A percentile compares a stretch with the other conserved stretches of the same genome.
These are phyloP conservation scores for Globisporangium cystogenes DNA, from an alignment of 352 stramenopile species.

Conservation along the genomic window DNA sequence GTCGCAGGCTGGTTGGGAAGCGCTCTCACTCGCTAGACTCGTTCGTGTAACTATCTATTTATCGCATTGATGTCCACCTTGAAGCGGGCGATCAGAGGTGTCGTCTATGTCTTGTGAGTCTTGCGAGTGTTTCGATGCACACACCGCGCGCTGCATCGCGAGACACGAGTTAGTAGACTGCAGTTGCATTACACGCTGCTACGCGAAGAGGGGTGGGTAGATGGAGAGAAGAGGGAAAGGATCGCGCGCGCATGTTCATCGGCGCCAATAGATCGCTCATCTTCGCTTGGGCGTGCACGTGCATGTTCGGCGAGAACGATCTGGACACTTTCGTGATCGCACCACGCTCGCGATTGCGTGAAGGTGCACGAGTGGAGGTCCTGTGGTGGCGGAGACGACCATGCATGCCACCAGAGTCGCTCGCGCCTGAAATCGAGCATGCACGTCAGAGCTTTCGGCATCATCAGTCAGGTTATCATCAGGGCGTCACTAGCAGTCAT, in stretches of 20 bases:
- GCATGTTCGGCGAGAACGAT: background rate
- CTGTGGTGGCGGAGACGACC: background rate
- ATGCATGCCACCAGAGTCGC: background rate
- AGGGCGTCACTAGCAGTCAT: background rate
- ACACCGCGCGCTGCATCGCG: too few species aligned
- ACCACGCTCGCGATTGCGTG: background rate
- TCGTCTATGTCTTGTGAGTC: too few species aligned
- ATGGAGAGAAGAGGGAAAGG: background rate
- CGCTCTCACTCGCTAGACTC: background rate
- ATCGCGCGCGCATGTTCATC: too few species aligned
- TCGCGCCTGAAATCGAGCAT: background rate
- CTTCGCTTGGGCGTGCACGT: background rate
- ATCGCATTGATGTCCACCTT: too few species aligned
- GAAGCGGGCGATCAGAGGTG: too few species aligned
- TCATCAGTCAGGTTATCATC: background rate
- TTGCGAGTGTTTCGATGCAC: too few species aligned
- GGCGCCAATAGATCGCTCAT: too few species aligned
- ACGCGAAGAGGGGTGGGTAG: background rate
- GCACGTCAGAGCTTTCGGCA: background rate
- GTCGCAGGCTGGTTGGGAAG: background rate
- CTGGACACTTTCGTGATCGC: background rate
- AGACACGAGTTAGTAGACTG: too few species aligned
- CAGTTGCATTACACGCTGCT: too few species aligned
- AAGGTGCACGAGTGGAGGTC: background rate
- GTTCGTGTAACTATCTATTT: constrained; percentile 1